Evolutionary conservation across 2,329 filamentous ascomycete genomes (phyloP).

Genomic region (Penicillium sp.): DNA sequence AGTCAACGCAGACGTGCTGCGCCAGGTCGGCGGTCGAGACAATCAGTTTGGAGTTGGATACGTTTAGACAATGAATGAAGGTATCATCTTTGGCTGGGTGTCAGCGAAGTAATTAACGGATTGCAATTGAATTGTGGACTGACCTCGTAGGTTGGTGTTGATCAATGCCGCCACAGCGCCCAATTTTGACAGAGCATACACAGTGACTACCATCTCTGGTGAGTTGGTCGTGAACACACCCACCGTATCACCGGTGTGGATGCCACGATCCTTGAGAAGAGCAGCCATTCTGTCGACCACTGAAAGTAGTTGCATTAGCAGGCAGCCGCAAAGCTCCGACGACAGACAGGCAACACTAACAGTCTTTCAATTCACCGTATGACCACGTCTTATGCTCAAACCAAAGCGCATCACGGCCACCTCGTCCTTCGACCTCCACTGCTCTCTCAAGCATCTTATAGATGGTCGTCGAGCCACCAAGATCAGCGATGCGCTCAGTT

Average conservation of each 20-base stretch:
- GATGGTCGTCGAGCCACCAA: constrained; percentile 41
- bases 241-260: constrained; percentile 43
- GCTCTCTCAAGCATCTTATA: constrained; percentile 45
- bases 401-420: constrained; percentile 45
- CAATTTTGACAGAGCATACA: constrained; percentile 47
- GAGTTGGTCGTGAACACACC: constrained; percentile 50
- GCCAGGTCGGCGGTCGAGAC: constrained; percentile 47
- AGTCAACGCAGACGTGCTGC: constrained; percentile 31
- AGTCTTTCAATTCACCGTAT: constrained; percentile 44
- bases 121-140: background rate
- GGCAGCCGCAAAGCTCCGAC: background rate
- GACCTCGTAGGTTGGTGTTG: constrained; percentile 48
- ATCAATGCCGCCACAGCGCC: constrained; percentile 47
- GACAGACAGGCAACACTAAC: constrained; percentile 27
- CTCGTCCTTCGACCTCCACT: constrained; percentile 39
- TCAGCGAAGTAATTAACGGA: background rate
- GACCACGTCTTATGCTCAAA: constrained; percentile 50
- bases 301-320: constrained; percentile 19
- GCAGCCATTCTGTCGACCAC: constrained; percentile 46
- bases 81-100: constrained; percentile 38
- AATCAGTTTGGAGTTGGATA: constrained; percentile 42
- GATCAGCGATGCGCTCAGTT: constrained; percentile 32
- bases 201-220: constrained; percentile 47
- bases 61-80: constrained; percentile 44
- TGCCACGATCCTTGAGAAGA: constrained; percentile 37